phyloP scores from a whole-genome alignment of 257 asterid genomes.

The Nicotiana tabacum region DNA sequence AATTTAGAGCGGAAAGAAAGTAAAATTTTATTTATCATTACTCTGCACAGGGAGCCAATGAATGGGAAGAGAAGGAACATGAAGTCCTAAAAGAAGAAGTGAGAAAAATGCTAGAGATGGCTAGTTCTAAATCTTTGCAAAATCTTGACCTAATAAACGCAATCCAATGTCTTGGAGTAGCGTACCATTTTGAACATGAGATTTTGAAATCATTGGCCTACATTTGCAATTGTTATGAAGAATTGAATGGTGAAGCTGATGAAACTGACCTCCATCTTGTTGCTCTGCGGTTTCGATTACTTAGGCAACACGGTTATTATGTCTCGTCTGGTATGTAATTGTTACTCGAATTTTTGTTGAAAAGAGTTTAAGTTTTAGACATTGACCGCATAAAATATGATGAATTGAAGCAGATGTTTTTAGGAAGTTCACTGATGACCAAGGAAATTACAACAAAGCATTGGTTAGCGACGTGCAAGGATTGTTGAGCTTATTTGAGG shows the following conservation, averaged over 20 bases:
- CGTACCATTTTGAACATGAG: neutral
- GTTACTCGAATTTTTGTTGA: too few relatives aligned
- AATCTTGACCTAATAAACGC: slow-evolving; percentile 3
- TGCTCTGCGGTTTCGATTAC: neutral
- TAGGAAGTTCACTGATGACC: slow-evolving; percentile 14
- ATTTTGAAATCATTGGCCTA: neutral
- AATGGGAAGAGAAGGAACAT: neutral
- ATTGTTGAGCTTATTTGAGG: too few relatives aligned
- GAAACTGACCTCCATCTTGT: slow-evolving; percentile 5
- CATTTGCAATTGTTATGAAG: neutral
- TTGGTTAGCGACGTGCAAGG: too few relatives aligned
- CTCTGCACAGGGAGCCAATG: neutral
- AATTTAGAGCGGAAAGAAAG: neutral
- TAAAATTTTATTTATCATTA: neutral
- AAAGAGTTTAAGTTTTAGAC: too few relatives aligned
- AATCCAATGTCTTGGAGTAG: too few relatives aligned
- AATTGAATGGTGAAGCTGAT: neutral
- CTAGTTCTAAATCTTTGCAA: neutral
- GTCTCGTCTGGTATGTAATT: neutral
- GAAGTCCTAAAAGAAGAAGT: neutral
- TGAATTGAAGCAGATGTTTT: slow-evolving; percentile 16
- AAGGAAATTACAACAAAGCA: slow-evolving; percentile 12
- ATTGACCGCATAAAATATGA: too few relatives aligned
- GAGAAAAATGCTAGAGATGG: neutral
- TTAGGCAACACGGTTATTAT: too few relatives aligned